Evolutionary conservation across 768 basidiomycete species (phyloP).

Genomic region (Naganishia vishniacii): DNA sequence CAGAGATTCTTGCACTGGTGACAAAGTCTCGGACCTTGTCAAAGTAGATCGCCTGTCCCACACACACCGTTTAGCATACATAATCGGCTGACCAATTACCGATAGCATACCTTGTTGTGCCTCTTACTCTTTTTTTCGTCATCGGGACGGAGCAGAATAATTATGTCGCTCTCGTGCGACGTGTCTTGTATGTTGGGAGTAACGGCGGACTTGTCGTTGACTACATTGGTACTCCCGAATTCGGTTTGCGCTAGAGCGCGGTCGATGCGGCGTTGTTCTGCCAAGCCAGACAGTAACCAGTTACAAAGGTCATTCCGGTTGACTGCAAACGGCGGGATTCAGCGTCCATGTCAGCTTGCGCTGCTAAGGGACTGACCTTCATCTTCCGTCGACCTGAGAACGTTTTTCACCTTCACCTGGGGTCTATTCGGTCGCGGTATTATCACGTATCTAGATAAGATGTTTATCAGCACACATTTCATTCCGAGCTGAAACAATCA

Average conservation of each 20-base stretch:
- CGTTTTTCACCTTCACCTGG: conserved; percentile 38
- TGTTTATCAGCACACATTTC: background rate
- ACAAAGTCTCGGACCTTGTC: conserved; percentile 44
- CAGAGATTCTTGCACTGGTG: conserved; percentile 28
- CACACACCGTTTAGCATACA: background rate
- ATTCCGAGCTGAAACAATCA: background rate
- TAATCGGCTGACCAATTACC: background rate
- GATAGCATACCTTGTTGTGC: conserved; percentile 35
- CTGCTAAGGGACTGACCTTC: conserved; percentile 34
- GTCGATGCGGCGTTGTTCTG: conserved; percentile 44
- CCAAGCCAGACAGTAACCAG: conserved; percentile 36
- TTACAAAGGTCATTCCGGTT: conserved; percentile 39
- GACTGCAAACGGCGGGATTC: conserved; percentile 27
- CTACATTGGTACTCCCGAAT: background rate
- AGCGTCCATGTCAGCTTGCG: background rate
- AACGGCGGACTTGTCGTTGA: conserved; percentile 2
- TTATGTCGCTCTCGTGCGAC: conserved; percentile 36
- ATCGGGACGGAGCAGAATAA: conserved; percentile 41
- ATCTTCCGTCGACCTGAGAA: conserved; percentile 39
- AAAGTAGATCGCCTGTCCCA: conserved; percentile 39
- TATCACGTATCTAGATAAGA: conserved; percentile 37
- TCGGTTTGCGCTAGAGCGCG: conserved; percentile 18
- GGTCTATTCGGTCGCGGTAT: conserved; percentile 40
- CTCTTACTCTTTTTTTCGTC: conserved; percentile 32
- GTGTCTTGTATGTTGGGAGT: background rate